A percentile compares a stretch with the other conserved stretches of the same genome.
Conservation (phyloP, 805 yeast genomes). For the Candida wancherniae region DNA sequence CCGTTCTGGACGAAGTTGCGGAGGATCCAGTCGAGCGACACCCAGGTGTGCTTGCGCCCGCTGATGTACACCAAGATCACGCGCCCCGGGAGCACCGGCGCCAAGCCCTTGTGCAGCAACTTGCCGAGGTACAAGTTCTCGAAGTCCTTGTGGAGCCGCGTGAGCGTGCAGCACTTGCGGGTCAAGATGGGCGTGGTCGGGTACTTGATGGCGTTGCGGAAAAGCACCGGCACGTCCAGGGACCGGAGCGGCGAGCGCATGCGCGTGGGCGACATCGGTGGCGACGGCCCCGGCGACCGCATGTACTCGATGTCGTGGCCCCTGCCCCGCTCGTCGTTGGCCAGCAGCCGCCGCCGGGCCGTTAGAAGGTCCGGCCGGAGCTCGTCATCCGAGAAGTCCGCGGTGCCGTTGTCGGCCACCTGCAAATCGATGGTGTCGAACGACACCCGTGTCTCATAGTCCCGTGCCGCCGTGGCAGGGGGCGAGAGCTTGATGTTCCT, state of each 20-base stretch:
- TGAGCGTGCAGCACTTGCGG: slow-evolving; percentile 39
- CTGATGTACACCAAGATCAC: slow-evolving; percentile 59
- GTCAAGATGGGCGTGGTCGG: slow-evolving; percentile 40
- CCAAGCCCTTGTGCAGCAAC: slow-evolving; percentile 21
- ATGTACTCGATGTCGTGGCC: slow-evolving; percentile 13
- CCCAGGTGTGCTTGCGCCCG: slow-evolving; percentile 80
- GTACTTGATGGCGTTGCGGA: slow-evolving; percentile 19
- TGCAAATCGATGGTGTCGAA: slow-evolving; percentile 49
- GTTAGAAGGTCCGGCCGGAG: slow-evolving; percentile 4
- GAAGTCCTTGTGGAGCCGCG: slow-evolving; percentile 44
- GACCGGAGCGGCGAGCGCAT: slow-evolving; percentile 15
- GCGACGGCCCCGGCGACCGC: slow-evolving; percentile 14
- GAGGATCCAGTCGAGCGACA: slow-evolving; percentile 68
- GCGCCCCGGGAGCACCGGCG: slow-evolving; percentile 47
- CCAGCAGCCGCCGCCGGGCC: slow-evolving; percentile 14
- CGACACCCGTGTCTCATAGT: slow-evolving; percentile 39
- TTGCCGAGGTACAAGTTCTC: slow-evolving; percentile 43
- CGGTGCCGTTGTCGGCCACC: slow-evolving; percentile 20
- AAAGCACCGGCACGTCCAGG: slow-evolving; percentile 13
- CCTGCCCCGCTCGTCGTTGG: slow-evolving; percentile 12
- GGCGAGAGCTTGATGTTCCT: slow-evolving; percentile 6
- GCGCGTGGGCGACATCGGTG: slow-evolving; percentile 19
- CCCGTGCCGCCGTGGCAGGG: slow-evolving; percentile 1
- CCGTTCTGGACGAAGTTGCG: slow-evolving; percentile 53
- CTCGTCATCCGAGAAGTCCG: slow-evolving; percentile 18